Conservation (phyloP, 495 filamentous ascomycete species). For the Xylaria cubensis region DNA sequence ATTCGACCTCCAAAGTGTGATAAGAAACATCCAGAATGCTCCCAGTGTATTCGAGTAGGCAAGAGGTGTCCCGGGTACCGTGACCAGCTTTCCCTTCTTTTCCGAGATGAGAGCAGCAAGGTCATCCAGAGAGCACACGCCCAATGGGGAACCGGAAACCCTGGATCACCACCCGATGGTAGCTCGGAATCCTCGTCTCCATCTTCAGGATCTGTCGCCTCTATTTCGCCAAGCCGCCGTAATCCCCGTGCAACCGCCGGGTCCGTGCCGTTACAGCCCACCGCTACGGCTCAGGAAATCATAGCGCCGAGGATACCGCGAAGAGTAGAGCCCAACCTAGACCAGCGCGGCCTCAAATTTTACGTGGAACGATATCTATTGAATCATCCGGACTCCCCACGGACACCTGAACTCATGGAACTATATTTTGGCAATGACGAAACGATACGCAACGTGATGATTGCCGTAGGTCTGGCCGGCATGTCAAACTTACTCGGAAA, state of each 20-base stretch:
- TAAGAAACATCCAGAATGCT: constrained; percentile 67
- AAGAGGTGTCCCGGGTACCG: constrained; percentile 74
- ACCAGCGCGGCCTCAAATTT: constrained; percentile 54
- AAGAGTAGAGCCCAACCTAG: constrained; percentile 40
- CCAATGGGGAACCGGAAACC: constrained; percentile 49
- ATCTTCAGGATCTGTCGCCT: background rate
- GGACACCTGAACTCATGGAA: constrained; percentile 34
- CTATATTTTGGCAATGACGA: constrained; percentile 37
- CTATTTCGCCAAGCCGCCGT: background rate
- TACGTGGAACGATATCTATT: constrained; percentile 56
- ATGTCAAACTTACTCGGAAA: constrained; percentile 53
- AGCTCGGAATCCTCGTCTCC: constrained; percentile 34
- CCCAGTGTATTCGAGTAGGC: constrained; percentile 64
- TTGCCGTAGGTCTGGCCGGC: constrained; percentile 57
- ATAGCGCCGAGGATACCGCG: constrained; percentile 32
- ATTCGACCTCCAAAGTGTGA: constrained; percentile 60
- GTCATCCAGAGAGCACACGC: constrained; percentile 69
- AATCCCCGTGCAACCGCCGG: constrained; percentile 22
- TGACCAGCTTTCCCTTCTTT: constrained; percentile 71
- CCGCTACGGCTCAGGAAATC: constrained; percentile 22
- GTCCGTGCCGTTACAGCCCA: constrained; percentile 19
- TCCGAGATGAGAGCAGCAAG: constrained; percentile 73
- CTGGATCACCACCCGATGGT: constrained; percentile 34
- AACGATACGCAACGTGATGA: constrained; percentile 53
- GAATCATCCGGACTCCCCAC: constrained; percentile 55